Evolutionary conservation across 176 grass and related monocot species (phyloP), one percentile per base, ranked within the genome.

Genomic region (Chloris gayana): DNA sequence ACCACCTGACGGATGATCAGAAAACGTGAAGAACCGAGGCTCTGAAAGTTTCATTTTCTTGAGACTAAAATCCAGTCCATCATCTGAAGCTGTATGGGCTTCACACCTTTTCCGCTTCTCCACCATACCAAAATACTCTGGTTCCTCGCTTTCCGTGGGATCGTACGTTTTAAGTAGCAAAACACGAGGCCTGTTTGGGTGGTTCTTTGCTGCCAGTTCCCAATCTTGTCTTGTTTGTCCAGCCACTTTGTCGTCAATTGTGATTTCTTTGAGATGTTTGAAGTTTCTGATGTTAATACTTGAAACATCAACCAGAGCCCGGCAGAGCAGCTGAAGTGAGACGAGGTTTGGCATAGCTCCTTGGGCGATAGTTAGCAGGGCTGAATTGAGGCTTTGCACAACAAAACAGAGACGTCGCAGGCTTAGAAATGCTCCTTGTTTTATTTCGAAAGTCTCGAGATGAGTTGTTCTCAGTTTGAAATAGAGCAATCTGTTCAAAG

Each of bases 141-240:
- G 4, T 6, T 30, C 66, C 26, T 82, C 26, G 0, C 21, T 77
- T 82, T 57, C 45, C 6, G 64, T 9, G 5, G 24, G 54, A 54
- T 51, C 17, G 24, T 0, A 34, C 49, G 42, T 82, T 82, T 21
- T 7, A 3, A 56, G 8, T 21, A 77, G 44, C 44, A 27, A 4
- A 59, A 87, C 53, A 34, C 56, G 70, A 8, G 85, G 79, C 72
- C 79, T 82, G 24, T 87, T 87, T 0, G 85, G 78, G 56, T 87
- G 85, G 19, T 71, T 64, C 58, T 65, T 77, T 7, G 73, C 59
- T 64, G 85, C 72, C 5, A 15, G 14, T 15, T 64, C 85, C 79
- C 85, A 87, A 2, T 76, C 32, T 71, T 42, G 5, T 63, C 25
- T 70, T 70, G 63, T 81, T 82, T 82, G 19, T 6, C 24, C 72